phyloP scores from a whole-genome alignment of 2,329 filamentous ascomycete genomes.

The Ophiostoma triangulosporum region DNA sequence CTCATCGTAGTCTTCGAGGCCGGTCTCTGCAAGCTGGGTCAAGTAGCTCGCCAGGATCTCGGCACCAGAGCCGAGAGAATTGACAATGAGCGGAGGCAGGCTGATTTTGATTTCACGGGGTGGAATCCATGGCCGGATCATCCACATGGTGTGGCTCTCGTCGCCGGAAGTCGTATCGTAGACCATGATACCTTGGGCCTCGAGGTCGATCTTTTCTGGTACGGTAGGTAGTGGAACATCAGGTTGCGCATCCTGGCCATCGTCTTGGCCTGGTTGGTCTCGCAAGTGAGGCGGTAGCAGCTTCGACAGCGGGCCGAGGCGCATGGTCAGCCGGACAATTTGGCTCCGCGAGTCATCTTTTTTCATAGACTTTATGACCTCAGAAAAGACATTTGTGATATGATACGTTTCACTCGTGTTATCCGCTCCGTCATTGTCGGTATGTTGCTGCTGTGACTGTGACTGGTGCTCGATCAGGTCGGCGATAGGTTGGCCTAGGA shows the following conservation, averaged over 20 bases:
- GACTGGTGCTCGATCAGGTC: constrained; percentile 44
- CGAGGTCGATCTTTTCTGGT: constrained; percentile 50
- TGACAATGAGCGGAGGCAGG: constrained; percentile 74
- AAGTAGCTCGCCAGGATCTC: constrained; percentile 91
- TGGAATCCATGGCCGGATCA: constrained; percentile 82
- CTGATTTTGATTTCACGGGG: constrained; percentile 94
- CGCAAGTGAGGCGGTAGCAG: constrained; percentile 30
- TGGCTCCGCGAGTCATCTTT: constrained; percentile 88
- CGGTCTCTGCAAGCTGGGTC: constrained; percentile 74
- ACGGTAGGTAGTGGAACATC: background rate
- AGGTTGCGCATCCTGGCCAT: background rate
- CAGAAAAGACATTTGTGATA: constrained; percentile 66
- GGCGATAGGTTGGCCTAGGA: constrained; percentile 64
- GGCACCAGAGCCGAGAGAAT: constrained; percentile 85
- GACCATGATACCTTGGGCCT: constrained; percentile 97
- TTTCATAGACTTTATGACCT: constrained; percentile 78
- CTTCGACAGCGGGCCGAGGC: constrained; percentile 55
- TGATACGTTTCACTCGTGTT: constrained; percentile 37
- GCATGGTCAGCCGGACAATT: constrained; percentile 68
- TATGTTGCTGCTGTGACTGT: background rate
- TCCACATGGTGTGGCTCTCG: constrained; percentile 98
- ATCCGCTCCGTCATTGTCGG: background rate
- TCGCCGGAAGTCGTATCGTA: constrained; percentile 78
- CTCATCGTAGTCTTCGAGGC: constrained; percentile 58
- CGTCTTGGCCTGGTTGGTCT: background rate